Conservation (phyloP, 306 rosid genomes). For the Sesbania bispinosa region DNA sequence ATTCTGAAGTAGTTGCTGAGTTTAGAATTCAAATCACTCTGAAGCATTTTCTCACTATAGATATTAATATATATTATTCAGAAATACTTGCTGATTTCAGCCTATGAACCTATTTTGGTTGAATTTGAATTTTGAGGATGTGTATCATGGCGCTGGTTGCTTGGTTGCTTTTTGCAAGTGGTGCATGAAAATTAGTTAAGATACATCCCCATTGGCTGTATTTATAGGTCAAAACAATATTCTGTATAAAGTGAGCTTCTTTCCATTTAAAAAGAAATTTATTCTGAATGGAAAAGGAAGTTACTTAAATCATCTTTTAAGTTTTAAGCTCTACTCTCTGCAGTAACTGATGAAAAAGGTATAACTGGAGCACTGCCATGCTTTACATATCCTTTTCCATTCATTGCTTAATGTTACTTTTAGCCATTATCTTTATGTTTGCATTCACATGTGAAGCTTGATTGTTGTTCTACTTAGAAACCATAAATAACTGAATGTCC, state of each 20-base stretch:
- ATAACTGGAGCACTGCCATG: not conserved
- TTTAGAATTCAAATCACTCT: not conserved
- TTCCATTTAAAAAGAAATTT: not conserved
- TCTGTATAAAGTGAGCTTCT: not conserved
- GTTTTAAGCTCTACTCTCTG: not conserved
- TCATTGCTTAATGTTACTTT: not conserved
- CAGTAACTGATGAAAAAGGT: not conserved
- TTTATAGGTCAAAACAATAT: not conserved
- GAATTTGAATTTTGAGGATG: not conserved
- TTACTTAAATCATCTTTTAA: not conserved
- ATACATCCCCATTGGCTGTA: not conserved
- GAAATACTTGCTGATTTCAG: not conserved
- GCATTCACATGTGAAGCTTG: not conserved
- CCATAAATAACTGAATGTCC: not conserved
- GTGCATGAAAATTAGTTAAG: not conserved
- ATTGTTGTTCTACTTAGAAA: not conserved
- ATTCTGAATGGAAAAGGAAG: not conserved
- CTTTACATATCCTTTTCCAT: not conserved
- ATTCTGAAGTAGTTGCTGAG: not conserved
- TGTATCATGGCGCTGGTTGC: not conserved
- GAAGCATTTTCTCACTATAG: not conserved
- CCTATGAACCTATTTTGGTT: not conserved
- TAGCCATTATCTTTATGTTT: not conserved
- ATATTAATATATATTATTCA: not conserved
- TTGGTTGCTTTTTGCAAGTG: not conserved